Evolutionary conservation across 2,329 filamentous ascomycete species (phyloP), one percentile per base, ranked within the genome.

Genomic region (Acarospora socialis): DNA sequence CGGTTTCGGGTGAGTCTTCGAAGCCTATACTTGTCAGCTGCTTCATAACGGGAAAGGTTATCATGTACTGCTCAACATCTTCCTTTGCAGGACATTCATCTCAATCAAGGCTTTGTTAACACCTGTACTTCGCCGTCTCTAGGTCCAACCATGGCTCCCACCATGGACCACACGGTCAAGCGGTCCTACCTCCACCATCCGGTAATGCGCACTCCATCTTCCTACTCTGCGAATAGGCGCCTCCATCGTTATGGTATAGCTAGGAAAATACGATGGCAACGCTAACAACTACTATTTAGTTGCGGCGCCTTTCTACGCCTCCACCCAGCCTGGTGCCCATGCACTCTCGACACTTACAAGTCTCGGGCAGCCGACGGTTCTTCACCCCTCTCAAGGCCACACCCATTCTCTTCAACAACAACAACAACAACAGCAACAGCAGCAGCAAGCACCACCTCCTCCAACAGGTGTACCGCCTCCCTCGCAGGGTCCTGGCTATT

Each of bases 371-470:
- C 32, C 34, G 7, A 34, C 34, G 13, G 32, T 36, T 14, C n/a
- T 38, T 10, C 40, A 40, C 16, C 13, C 36, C 4, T 19, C 21
- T 7, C 36, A 34, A 18, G 30, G 22, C 13, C n/a, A n/a, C n/a
- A n/a, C n/a, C 38, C 36, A 12, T 35, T 34, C 21, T 22, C 32
- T 23, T 21, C 32, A n/a, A n/a, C n/a, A n/a, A n/a, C n/a, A n/a
- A n/a, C n/a, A n/a, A n/a, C n/a, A n/a, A n/a, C n/a, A n/a, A 14
- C 38, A 40, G 18, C n/a, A n/a, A 14, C 38, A 40, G 18, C 40
- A 39, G 22, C 40, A 43, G 22, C 40, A 43, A 12, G 38, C 38
- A 13, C 40, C 40, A 21, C 27, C 40, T 6, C 24, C 17, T 16
- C 15, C 30, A 9, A 13, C 33, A 5, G 12, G 16, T 5, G 23